Conservation (phyloP, 2,329 filamentous ascomycete genomes). For the Fusarium verrucosum region DNA sequence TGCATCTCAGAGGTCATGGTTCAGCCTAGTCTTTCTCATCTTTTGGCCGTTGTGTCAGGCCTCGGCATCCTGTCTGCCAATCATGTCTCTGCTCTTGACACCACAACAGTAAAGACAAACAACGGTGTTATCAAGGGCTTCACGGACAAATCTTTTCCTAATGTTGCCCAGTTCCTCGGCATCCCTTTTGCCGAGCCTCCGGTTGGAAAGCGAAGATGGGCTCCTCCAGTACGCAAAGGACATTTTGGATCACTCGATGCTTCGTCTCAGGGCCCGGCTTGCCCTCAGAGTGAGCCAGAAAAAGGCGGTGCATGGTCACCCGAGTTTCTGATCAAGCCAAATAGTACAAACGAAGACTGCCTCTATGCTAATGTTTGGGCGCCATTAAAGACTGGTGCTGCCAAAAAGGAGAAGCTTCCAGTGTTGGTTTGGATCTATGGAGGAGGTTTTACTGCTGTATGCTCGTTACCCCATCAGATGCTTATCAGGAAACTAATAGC, state of each 20-base stretch:
- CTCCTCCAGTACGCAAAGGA: not conserved
- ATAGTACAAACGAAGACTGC: constrained; percentile 10
- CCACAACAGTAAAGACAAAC: not conserved
- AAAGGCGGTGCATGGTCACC: not conserved
- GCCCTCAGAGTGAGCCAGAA: constrained; percentile 7
- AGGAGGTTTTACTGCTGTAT: not conserved
- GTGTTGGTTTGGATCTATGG: constrained; percentile 13
- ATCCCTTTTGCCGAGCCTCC: constrained; percentile 12
- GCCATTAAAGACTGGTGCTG: not conserved
- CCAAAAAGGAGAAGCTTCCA: not conserved
- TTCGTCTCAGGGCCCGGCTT: not conserved
- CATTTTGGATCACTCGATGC: not conserved
- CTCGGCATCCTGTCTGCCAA: not conserved
- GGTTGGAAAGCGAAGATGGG: not conserved
- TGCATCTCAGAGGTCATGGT: not conserved
- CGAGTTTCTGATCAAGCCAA: constrained; percentile 12
- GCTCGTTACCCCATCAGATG: not conserved
- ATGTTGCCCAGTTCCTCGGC: constrained; percentile 10
- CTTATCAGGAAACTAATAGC: not conserved
- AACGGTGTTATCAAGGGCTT: constrained; percentile 7
- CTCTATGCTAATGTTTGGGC: constrained; percentile 5
- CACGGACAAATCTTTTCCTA: not conserved
- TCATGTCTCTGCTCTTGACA: not conserved
- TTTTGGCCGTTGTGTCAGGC: not conserved
- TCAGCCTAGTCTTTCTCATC: fast-evolving